phyloP scores from a whole-genome alignment of 495 filamentous ascomycete species.

The Podospora appendiculata region DNA sequence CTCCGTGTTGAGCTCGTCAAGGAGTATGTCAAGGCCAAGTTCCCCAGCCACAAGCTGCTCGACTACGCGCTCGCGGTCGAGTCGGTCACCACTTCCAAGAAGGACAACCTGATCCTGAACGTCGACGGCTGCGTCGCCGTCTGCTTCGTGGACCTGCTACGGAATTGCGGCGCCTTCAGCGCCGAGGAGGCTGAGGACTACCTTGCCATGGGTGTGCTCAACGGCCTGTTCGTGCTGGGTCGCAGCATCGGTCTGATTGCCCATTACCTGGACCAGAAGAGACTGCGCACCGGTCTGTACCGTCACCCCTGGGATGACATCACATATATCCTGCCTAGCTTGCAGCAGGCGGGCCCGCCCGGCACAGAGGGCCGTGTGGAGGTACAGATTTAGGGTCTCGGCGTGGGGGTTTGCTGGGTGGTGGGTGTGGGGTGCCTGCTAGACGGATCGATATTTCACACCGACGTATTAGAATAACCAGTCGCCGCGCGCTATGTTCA shows the following conservation, averaged over 20 bases:
- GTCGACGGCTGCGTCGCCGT: slow-evolving; percentile 97
- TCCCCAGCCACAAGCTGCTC: slow-evolving; percentile 92
- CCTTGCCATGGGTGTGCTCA: slow-evolving; percentile 90
- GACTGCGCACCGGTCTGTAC: slow-evolving; percentile 94
- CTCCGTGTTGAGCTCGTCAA: slow-evolving; percentile 98
- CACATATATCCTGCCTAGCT: slow-evolving; percentile 85
- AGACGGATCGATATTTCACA: neutral
- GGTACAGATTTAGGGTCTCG: slow-evolving; percentile 41
- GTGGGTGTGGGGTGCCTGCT: neutral
- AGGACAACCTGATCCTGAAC: slow-evolving; percentile 99
- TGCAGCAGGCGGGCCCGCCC: slow-evolving; percentile 60
- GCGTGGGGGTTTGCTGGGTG: neutral
- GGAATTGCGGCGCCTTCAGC: slow-evolving; percentile 95
- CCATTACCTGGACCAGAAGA: slow-evolving; percentile 99
- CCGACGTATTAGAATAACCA: neutral
- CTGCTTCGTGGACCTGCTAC: slow-evolving; percentile 95
- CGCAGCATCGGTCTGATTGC: slow-evolving; percentile 97
- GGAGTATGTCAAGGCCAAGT: slow-evolving; percentile 95
- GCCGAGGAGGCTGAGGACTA: slow-evolving; percentile 77
- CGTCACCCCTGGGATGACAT: slow-evolving; percentile 98
- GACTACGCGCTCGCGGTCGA: slow-evolving; percentile 98
- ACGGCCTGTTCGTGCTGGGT: slow-evolving; percentile 97
- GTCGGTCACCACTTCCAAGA: slow-evolving; percentile 97
- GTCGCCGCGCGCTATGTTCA: too few relatives aligned
- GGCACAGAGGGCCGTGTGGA: slow-evolving; percentile 87